phyloP scores from a whole-genome alignment of 1,139 yeast genomes.

The Suhomyces choctaworum region DNA sequence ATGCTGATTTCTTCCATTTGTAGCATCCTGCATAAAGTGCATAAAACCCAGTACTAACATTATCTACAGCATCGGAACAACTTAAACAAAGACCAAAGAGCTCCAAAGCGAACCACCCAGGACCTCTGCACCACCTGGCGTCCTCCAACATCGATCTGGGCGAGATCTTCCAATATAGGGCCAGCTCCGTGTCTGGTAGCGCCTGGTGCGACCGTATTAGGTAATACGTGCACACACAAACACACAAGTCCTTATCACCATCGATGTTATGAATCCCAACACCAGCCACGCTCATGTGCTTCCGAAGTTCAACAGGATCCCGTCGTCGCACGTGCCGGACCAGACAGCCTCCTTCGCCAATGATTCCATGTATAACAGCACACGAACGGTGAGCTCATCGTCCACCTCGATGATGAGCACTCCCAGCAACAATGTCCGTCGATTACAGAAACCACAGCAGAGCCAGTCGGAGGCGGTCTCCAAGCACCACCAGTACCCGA shows the following conservation, averaged over 20 bases:
- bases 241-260: constrained; percentile 10
- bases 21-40: too few species aligned
- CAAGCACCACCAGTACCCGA: constrained; percentile 11
- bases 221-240: constrained; percentile 7
- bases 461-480: constrained; percentile 5
- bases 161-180: too few species aligned
- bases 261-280: constrained; percentile 12
- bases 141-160: too few species aligned
- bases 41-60: too few species aligned
- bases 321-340: constrained; percentile 13
- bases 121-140: too few species aligned
- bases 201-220: constrained; percentile 5
- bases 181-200: too few species aligned
- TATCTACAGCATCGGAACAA: too few species aligned
- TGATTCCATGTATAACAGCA: constrained; percentile 18
- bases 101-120: too few species aligned
- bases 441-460: constrained; percentile 18
- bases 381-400: constrained; percentile 26
- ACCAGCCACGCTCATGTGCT: constrained; percentile 10
- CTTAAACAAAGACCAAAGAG: too few species aligned
- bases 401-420: constrained; percentile 30
- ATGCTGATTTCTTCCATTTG: too few species aligned
- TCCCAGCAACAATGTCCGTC: constrained; percentile 26
- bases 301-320: constrained; percentile 15
- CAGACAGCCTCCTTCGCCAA: constrained; percentile 12